phyloP scores from a whole-genome alignment of 805 yeast species.

The Suhomyces faveliae region DNA sequence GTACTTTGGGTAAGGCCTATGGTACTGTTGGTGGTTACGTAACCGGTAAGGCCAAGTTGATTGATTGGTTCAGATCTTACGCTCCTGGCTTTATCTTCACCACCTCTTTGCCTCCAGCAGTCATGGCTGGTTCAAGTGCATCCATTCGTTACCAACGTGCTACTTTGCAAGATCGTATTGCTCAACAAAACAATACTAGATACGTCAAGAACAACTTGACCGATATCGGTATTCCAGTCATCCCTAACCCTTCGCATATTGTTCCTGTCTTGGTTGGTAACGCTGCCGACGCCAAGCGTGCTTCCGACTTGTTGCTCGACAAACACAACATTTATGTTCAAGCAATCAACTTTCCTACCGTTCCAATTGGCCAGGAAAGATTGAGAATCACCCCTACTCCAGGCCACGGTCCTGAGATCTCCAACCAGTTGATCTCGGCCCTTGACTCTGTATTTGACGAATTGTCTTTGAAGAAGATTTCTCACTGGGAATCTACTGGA shows the following conservation, averaged over 20 bases:
- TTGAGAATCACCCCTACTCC: conserved; percentile 99
- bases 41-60: conserved; percentile 78
- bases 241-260: conserved; percentile 96
- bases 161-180: conserved; percentile 72
- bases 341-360: conserved; percentile 98
- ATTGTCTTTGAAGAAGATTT: conserved; percentile 68
- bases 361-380: conserved; percentile 92
- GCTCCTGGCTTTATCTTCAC: conserved; percentile 98
- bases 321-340: conserved; percentile 91
- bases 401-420: conserved; percentile 77
- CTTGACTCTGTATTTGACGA: conserved; percentile 78
- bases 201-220: conserved; percentile 76
- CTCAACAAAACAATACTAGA: conserved; percentile 81
- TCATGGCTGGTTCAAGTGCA: conserved; percentile 91
- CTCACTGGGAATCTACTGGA: conserved; percentile 76
- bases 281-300: conserved; percentile 86
- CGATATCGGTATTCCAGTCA: conserved; percentile 82
- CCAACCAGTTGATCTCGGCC: conserved; percentile 74
- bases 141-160: conserved; percentile 84
- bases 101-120: conserved; percentile 94
- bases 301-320: conserved; percentile 84
- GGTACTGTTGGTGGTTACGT: conserved; percentile 98
- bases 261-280: conserved; percentile 95
- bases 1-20: conserved; percentile 95
- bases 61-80: conserved; percentile 94